These are phyloP conservation scores for Novymonas esmeraldas DNA, from an alignment of 208 protist species.

Conservation along the genomic window DNA sequence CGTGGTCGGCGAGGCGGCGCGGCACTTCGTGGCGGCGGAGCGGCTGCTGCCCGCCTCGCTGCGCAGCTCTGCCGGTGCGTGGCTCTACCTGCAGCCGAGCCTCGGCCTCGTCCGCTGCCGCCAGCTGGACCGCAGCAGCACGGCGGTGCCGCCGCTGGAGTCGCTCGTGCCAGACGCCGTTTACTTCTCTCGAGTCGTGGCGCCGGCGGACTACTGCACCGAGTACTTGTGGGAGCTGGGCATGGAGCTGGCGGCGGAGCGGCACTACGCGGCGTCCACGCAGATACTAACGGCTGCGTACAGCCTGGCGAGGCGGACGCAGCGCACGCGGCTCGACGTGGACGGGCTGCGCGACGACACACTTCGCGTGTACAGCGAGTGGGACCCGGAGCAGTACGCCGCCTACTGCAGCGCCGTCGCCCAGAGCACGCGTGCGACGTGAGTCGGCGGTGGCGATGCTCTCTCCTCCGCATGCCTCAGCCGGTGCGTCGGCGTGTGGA, in stretches of 20 bases:
- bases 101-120: conserved; percentile 62
- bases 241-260: conserved; percentile 63
- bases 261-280: conserved; percentile 42
- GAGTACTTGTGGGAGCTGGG: conserved; percentile 81
- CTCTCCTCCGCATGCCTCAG: too few relatives aligned
- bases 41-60: conserved; percentile 41
- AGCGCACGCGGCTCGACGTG: conserved; percentile 36
- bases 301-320: conserved; percentile 44
- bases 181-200: conserved; percentile 43
- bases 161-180: conserved; percentile 50
- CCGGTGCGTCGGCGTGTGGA: not conserved
- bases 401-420: conserved; percentile 40
- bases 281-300: conserved; percentile 48
- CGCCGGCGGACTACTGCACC: conserved; percentile 61
- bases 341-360: conserved; percentile 42
- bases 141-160: conserved; percentile 30
- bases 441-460: too few relatives aligned
- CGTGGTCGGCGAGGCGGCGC: conserved; percentile 38
- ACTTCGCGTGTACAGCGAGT: conserved; percentile 55
- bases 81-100: conserved; percentile 67
- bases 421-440: not conserved
- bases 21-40: conserved; percentile 53
- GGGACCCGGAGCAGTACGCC: conserved; percentile 61
- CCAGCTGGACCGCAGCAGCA: conserved; percentile 24
- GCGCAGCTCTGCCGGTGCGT: conserved; percentile 44